Percentiles rank a stretch among this genome's conserved stretches.
Conservation (phyloP, 2,329 filamentous ascomycete species). For the Zymoseptoria crescenta region DNA sequence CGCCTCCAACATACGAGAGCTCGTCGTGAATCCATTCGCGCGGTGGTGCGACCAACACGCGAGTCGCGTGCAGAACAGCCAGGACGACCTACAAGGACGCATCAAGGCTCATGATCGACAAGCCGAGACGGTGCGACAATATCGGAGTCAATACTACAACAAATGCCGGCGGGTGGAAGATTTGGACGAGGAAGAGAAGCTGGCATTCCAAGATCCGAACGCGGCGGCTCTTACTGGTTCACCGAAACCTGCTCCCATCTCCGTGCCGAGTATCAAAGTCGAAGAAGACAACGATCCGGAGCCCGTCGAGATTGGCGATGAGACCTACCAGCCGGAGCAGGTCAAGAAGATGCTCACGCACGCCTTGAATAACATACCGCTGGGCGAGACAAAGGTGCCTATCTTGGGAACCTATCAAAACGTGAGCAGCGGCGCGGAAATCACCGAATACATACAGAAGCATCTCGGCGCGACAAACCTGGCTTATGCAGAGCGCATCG, state of each 20-base stretch:
- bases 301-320: constrained; percentile 81
- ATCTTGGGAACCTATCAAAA: constrained; percentile 94
- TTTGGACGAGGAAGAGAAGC: constrained; percentile 95
- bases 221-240: constrained; percentile 40
- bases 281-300: constrained; percentile 63
- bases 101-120: constrained; percentile 93
- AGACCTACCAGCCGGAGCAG: constrained; percentile 75
- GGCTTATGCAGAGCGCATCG: constrained; percentile 87
- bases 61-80: constrained; percentile 79
- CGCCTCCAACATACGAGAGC: constrained; percentile 87
- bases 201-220: constrained; percentile 84
- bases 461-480: constrained; percentile 77
- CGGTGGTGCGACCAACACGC: constrained; percentile 97
- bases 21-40: constrained; percentile 88
- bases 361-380: constrained; percentile 77
- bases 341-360: constrained; percentile 83
- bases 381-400: constrained; percentile 88
- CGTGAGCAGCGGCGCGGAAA: constrained; percentile 82
- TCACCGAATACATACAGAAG: constrained; percentile 89
- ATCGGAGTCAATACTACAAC: constrained; percentile 96
- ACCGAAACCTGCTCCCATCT: constrained; percentile 39
- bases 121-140: constrained; percentile 80
- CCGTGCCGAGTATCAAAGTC: constrained; percentile 81
- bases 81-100: constrained; percentile 83
- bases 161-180: constrained; percentile 96